phyloP scores from a whole-genome alignment of 169 alveolate species.

The Plasmodium reichenowi region DNA sequence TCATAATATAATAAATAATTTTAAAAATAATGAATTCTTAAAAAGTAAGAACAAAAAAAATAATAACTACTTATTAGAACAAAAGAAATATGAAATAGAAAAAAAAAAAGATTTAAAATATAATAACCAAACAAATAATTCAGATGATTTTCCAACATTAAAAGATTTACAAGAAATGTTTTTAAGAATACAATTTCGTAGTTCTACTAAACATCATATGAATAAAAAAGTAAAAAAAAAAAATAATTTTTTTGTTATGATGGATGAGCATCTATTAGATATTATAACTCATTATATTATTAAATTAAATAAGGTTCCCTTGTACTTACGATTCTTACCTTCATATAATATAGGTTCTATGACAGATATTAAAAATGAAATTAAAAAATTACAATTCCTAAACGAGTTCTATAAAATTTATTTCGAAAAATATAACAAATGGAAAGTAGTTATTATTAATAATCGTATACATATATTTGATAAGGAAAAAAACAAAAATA shows the following conservation, averaged over 20 bases:
- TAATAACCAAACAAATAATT: constrained; percentile 5
- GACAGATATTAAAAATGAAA: constrained; percentile 63
- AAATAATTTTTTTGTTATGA: constrained; percentile 36
- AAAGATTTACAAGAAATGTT: constrained; percentile 77
- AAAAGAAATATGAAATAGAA: constrained; percentile 11
- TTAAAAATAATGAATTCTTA: not conserved
- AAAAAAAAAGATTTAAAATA: constrained; percentile 3
- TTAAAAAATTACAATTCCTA: constrained; percentile 48
- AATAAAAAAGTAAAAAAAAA: constrained; percentile 30
- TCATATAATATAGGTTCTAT: constrained; percentile 74
- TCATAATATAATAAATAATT: not conserved
- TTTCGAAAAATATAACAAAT: constrained; percentile 72
- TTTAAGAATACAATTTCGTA: constrained; percentile 72
- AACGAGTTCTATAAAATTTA: constrained; percentile 71
- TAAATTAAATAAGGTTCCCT: constrained; percentile 67
- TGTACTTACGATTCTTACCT: constrained; percentile 55
- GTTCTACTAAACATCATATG: constrained; percentile 31
- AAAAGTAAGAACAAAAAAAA: not conserved
- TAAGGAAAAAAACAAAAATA: constrained; percentile 34
- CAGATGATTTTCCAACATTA: constrained; percentile 61
- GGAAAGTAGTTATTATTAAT: constrained; percentile 72
- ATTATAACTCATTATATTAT: constrained; percentile 72
- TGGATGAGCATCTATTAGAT: constrained; percentile 71
- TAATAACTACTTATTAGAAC: not conserved
- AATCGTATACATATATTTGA: constrained; percentile 72